Conservation (phyloP, 2,329 filamentous ascomycete genomes). For the Penicillium carneum region DNA sequence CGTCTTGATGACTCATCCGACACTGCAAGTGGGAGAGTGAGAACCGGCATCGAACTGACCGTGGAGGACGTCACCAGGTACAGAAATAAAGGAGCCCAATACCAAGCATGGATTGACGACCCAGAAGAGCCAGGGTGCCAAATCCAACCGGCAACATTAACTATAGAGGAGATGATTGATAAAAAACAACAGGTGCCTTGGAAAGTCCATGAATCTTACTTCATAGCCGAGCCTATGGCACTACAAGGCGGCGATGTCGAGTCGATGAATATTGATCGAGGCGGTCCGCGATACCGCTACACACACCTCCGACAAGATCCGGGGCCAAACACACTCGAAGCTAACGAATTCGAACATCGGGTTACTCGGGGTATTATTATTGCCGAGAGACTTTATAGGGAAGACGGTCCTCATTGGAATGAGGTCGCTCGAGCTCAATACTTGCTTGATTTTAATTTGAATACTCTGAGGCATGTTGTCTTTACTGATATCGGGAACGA, state of each 20-base stretch:
- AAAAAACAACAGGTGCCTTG: not conserved
- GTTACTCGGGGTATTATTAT: not conserved
- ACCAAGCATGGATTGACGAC: slow-evolving; percentile 14
- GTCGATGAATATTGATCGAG: not conserved
- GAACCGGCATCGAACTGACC: not conserved
- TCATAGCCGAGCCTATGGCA: not conserved
- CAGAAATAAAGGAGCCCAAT: not conserved
- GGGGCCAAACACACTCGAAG: not conserved
- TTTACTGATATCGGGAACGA: slow-evolving; percentile 1
- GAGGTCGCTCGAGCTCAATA: slow-evolving; percentile 10
- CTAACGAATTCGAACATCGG: not conserved
- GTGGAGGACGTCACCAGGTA: not conserved
- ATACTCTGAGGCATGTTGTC: slow-evolving; percentile 3
- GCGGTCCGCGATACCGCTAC: not conserved
- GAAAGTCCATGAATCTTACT: not conserved
- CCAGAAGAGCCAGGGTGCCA: not conserved
- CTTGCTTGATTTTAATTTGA: not conserved
- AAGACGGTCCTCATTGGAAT: slow-evolving; percentile 7
- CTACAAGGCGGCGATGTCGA: not conserved
- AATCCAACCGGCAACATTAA: not conserved
- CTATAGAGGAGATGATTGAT: not conserved
- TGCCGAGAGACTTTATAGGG: not conserved
- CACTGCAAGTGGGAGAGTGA: not conserved
- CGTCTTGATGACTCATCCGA: not conserved
- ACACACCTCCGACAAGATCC: not conserved